A percentile compares a stretch with the other conserved stretches of the same genome.
These are phyloP conservation scores for Lasiosphaeris hirsuta DNA, from an alignment of 495 filamentous ascomycete species.

Conservation along the genomic window DNA sequence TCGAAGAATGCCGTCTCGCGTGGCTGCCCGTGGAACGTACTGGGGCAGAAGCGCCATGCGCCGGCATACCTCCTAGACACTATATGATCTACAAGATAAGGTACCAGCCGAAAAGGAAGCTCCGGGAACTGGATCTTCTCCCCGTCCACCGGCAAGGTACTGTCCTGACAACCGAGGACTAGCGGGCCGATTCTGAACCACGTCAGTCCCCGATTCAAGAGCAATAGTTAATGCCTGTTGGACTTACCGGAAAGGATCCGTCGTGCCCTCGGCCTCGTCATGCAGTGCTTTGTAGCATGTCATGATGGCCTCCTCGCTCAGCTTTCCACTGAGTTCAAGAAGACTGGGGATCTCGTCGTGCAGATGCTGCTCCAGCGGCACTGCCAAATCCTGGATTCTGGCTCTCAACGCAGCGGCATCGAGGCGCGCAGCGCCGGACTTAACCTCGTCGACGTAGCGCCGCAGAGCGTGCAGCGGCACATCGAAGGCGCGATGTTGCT, in stretches of 20 bases:
- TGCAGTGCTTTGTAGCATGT: conserved; percentile 12
- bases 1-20: conserved; percentile 8
- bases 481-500: conserved; percentile 8
- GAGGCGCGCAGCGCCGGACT: background rate
- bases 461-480: background rate
- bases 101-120: conserved; percentile 7
- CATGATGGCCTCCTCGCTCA: background rate
- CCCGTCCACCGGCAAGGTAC: background rate
- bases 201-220: background rate
- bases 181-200: conserved; percentile 8
- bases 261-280: conserved; percentile 13
- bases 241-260: conserved; percentile 12
- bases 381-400: background rate
- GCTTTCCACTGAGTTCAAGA: background rate
- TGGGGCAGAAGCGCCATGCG: conserved; percentile 13
- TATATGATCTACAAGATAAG: conserved; percentile 4
- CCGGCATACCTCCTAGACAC: conserved; percentile 8
- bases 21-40: conserved; percentile 5
- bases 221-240: background rate
- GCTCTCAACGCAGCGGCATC: background rate
- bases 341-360: conserved; percentile 11
- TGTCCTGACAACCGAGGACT: conserved; percentile 12
- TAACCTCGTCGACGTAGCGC: background rate
- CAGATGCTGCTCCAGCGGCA: background rate
- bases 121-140: conserved; percentile 5